Evolutionary conservation across 257 asterid genomes (phyloP), one percentile per base, ranked within the genome.

Genomic region (Solanum virginianum): DNA sequence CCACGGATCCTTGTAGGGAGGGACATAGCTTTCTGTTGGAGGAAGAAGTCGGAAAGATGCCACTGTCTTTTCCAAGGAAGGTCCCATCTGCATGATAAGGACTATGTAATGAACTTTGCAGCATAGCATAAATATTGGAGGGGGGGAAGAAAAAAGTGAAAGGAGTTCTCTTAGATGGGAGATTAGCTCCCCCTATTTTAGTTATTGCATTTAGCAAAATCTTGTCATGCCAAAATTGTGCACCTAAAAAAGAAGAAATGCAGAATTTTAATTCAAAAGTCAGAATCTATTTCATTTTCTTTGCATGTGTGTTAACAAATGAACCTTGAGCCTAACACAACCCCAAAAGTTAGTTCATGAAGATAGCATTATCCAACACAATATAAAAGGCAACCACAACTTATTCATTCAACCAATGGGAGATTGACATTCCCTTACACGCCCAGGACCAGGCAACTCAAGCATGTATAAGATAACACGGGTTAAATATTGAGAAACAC

Each of bases 1-100:
- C 98, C 98, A 94, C 2, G 99, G 98, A 84, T 96, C 99, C 92
- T 93, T 93, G 89, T 84, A 94, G 7, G 99, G 99, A 75, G 98
- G 99, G 63, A 97, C 98, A 86, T 97, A 97, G 75, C 88, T 92
- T 83, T 97, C 97, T 24, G 97, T 94, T 18, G 98, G 97, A 88
- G 98, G 92, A 47, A 92, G 89, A 87, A 97, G 98, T 32, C 93
- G 93, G 86, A 96, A 96, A 47, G 99, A 97, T 7, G 90, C 95
- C 71, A 91, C 96, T 1, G 95, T 90, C 87, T 95, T 92, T 88
- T 90, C 89, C 88, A 97, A 84, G 84, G 89, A 49, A 3, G 96
- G 94, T 15, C 98, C 99, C 97, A 97, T 93, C 99, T 97, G 97
- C 92, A 81, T 41, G 13, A 82, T 81, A 84, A 47, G 10, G n/a